Evolutionary conservation across 2,329 filamentous ascomycete genomes (phyloP), one percentile per base, ranked within the genome.

Genomic region (Sclerotinia nivalis): DNA sequence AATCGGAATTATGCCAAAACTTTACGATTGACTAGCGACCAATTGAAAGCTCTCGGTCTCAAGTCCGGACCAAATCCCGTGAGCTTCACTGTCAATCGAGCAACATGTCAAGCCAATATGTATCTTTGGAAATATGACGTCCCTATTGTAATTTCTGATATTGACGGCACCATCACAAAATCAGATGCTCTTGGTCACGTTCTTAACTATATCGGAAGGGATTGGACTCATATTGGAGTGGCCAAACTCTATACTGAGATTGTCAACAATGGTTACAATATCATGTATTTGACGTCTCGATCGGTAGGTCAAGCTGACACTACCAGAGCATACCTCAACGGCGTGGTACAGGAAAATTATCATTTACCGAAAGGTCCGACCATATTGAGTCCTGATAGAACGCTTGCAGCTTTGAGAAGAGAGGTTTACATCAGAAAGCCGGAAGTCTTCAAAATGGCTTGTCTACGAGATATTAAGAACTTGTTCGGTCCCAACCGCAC

Each of bases 401-500:
- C 94, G 0, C 96, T 98, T 82, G 94, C 96, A 10, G 96, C 96
- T 0, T 82, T 99, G 43, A 87, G 96, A 70, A 89, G 96, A 61
- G 96, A 99, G 79, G 88, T 99, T 8, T 99, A 99, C 79, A 85
- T 99, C 37, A 89, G 96, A 67, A 98, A 99, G 80, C 96, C 96
- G 0, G 94, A 99, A 78, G 93, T 99, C 10, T 99, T 99, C 87
- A 99, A 99, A 82, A 99, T 99, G 96, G 93, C 96, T 2, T 99
- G 96, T 73, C 83, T 99, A 28, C 89, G 96, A 54, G 96, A 99
- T 79, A 98, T 99, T 75, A 89, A 94, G 78, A 92, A 90, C 70
- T 85, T 99, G 0, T 99, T 97, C 77, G 90, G 89, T 3, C 85
- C 88, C 0, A 88, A 91, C 37, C 84, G 88, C 55, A 93, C 90